Conservation (phyloP, 208 protist genomes). For the Tritrichomonas musculus region DNA sequence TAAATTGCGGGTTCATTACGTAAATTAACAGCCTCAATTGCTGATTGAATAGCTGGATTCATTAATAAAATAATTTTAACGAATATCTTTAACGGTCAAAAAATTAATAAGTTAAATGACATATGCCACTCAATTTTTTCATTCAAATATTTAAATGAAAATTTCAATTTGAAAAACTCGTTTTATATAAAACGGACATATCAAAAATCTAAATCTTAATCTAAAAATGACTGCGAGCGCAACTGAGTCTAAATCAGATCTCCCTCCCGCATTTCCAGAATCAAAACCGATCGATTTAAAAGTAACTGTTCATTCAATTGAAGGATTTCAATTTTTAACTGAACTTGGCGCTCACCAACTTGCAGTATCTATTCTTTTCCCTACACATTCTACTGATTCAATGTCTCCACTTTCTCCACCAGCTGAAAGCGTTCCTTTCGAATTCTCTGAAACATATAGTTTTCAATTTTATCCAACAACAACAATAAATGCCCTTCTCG, state of each 20-base stretch:
- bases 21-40: no score
- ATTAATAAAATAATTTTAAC: no score
- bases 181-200: no score
- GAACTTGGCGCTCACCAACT: constrained; percentile 18
- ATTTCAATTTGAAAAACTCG: no score
- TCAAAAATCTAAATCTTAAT: no score
- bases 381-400: neutral
- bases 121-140: no score
- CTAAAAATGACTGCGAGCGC: no score
- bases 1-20: no score
- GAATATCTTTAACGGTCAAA: no score
- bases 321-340: neutral
- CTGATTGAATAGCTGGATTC: no score
- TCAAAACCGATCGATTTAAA: neutral
- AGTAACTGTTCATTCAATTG: neutral
- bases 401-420: neutral
- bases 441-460: constrained; percentile 9
- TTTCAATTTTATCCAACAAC: constrained; percentile 3
- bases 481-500: neutral
- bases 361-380: constrained; percentile 5
- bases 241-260: neutral
- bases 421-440: neutral
- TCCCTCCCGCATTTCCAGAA: neutral
- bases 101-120: no score
- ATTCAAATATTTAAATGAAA: no score